Conservation (phyloP, 768 basidiomycete species). For the Gelatoporia subvermispora region DNA sequence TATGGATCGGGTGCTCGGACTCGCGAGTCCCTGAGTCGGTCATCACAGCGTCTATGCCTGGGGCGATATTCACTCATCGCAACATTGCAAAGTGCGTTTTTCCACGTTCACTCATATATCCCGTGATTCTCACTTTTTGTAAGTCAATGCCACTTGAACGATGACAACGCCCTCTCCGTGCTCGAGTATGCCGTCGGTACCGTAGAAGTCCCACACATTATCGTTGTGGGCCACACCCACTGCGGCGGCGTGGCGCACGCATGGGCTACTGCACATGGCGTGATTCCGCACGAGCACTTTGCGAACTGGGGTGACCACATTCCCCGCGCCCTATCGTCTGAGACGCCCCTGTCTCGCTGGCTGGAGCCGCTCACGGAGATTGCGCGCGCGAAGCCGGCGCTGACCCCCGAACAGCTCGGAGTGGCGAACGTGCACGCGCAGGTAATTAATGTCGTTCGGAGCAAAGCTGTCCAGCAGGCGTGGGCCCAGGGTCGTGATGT, state of each 20-base stretch:
- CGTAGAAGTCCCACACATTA: background rate
- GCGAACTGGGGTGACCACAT: no score
- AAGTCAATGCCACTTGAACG: constrained; percentile 12
- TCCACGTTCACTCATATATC: constrained; percentile 56
- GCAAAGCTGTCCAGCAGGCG: no score
- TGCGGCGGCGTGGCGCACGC: background rate
- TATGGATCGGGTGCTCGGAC: constrained; percentile 83
- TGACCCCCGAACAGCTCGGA: no score
- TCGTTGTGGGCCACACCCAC: constrained; percentile 4
- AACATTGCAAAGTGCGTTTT: constrained; percentile 79
- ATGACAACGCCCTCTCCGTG: constrained; percentile 10
- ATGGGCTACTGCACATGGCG: background rate
- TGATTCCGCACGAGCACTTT: no score
- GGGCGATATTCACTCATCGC: constrained; percentile 74
- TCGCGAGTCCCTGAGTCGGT: constrained; percentile 80
- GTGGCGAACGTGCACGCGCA: no score
- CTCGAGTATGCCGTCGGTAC: constrained; percentile 10
- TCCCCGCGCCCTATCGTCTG: no score
- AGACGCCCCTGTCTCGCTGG: no score
- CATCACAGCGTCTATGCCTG: constrained; percentile 59
- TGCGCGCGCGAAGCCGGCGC: no score
- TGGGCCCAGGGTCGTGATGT: no score
- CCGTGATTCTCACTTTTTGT: background rate
- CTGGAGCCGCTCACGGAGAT: no score
- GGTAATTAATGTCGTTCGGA: no score